Evolutionary conservation across 257 asterid genomes (phyloP).

Genomic region (Paraleonurus japonicus): DNA sequence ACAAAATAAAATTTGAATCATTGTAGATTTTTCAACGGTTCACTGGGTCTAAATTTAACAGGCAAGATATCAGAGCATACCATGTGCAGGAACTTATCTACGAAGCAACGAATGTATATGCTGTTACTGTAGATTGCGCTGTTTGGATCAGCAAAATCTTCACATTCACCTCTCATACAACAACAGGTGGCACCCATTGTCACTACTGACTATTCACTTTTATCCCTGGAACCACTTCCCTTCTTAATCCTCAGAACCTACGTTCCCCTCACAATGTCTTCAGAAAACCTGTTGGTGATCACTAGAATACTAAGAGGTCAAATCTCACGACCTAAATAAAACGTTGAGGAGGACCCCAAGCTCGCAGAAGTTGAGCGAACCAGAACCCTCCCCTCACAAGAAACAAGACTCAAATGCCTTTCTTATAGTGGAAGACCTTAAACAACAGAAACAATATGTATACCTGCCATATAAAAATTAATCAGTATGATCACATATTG

Average conservation of each 20-base stretch:
- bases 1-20: not conserved
- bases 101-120: conserved; percentile 59
- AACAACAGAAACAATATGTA: conserved; percentile 7
- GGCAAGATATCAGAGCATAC: conserved; percentile 43
- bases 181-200: conserved; percentile 89
- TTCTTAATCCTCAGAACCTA: conserved; percentile 2
- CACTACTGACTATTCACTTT: conserved; percentile 24
- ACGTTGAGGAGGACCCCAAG: conserved; percentile 58
- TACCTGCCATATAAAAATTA: conserved; percentile 27
- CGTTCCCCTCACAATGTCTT: conserved; percentile 21
- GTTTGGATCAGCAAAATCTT: conserved; percentile 63
- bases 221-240: conserved; percentile 19
- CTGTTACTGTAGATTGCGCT: conserved; percentile 64
- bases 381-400: conserved; percentile 48
- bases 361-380: conserved; percentile 46
- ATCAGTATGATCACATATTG: conserved; percentile 16
- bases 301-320: conserved; percentile 17
- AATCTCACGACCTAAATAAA: not conserved
- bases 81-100: conserved; percentile 60
- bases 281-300: conserved; percentile 7
- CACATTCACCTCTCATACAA: conserved; percentile 73
- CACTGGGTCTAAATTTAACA: not conserved
- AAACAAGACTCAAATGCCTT: conserved; percentile 29
- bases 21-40: not conserved
- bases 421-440: conserved; percentile 13